phyloP scores from a whole-genome alignment of 2,329 filamentous ascomycete genomes.

The Dactylellina leptospora region DNA sequence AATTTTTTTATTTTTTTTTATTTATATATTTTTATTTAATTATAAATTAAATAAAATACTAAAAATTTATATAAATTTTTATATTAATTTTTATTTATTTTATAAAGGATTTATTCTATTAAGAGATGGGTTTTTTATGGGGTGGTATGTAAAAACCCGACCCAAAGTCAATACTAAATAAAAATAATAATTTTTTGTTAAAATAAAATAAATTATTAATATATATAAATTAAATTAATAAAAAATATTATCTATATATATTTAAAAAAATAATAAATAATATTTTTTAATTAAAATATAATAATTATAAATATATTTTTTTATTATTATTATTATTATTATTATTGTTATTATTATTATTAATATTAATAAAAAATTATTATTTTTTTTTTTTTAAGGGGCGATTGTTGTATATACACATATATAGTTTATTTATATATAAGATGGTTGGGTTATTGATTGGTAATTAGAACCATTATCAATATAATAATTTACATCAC shows the following conservation, averaged over 20 bases:
- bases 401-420: background rate
- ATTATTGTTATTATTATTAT: background rate
- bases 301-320: background rate
- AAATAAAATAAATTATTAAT: background rate
- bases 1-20: no score
- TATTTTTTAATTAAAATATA: background rate
- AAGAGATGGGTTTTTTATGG: background rate
- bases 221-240: background rate
- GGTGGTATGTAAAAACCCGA: background rate
- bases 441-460: no score
- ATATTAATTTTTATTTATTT: background rate
- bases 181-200: background rate
- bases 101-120: background rate
- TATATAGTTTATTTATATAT: background rate
- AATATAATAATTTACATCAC: background rate
- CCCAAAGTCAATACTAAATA: background rate
- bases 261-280: background rate
- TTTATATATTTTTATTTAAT: background rate
- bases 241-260: background rate
- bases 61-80: background rate
- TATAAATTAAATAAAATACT: background rate
- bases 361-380: background rate
- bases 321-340: background rate
- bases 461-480: no score
- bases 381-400: background rate